These are phyloP conservation scores for Pythium rishiriense DNA, from an alignment of 352 stramenopile species.

Conservation along the genomic window DNA sequence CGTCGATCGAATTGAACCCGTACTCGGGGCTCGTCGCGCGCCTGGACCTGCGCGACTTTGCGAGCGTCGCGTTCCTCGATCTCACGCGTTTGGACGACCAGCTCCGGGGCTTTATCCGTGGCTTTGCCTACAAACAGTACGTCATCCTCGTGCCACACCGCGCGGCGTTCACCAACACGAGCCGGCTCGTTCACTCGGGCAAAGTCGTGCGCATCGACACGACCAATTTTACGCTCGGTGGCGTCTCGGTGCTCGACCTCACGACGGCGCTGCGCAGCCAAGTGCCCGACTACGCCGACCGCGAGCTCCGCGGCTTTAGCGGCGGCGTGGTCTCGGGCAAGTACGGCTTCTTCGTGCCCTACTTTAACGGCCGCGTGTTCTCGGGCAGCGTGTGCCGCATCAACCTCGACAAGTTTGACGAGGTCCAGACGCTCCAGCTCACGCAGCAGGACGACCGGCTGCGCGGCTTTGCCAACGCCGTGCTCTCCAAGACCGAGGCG, in stretches of 20 bases:
- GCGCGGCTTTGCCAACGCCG: slow-evolving; percentile 48
- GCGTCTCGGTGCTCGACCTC: slow-evolving; percentile 61
- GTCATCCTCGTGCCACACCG: slow-evolving; percentile 69
- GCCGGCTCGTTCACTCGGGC: slow-evolving; percentile 41
- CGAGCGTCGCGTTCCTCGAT: slow-evolving; percentile 48
- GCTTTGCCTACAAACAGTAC: slow-evolving; percentile 76
- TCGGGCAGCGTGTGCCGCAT: slow-evolving; percentile 77
- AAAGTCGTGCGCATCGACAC: slow-evolving; percentile 78
- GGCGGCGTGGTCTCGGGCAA: slow-evolving; percentile 71
- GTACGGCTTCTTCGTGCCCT: slow-evolving; percentile 81
- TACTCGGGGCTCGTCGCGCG: slow-evolving; percentile 67
- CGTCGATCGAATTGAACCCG: slow-evolving; percentile 40
- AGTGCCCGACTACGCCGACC: slow-evolving; percentile 62
- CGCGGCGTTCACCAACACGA: slow-evolving; percentile 29
- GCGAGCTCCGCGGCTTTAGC: slow-evolving; percentile 63
- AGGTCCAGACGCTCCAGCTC: slow-evolving; percentile 76
- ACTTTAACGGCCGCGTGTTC: slow-evolving; percentile 64
- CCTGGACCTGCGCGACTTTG: slow-evolving; percentile 67
- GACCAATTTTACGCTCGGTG: slow-evolving; percentile 49
- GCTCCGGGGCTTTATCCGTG: slow-evolving; percentile 63
- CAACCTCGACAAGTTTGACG: slow-evolving; percentile 77
- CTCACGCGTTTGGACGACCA: slow-evolving; percentile 47
- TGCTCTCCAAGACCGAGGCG: slow-evolving; percentile 53
- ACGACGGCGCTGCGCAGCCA: slow-evolving; percentile 54
- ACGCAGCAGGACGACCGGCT: slow-evolving; percentile 45